phyloP scores from a whole-genome alignment of 306 rosid genomes.

The Calophaca sinica region DNA sequence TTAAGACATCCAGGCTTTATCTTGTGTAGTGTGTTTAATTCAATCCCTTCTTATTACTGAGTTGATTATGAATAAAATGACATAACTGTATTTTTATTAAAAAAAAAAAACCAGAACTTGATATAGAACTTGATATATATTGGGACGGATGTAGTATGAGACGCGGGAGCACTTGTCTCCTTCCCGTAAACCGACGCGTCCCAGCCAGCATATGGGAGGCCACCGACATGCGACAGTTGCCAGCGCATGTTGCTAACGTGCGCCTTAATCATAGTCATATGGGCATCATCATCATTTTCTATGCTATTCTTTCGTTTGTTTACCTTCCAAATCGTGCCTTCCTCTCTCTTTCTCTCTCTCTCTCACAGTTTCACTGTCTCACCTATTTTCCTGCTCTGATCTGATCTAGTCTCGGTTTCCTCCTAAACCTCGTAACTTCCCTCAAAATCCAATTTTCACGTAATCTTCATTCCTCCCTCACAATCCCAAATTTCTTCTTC shows the following conservation, averaged over 20 bases:
- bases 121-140: too few relatives aligned
- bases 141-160: too few relatives aligned
- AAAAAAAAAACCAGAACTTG: too few relatives aligned
- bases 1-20: too few relatives aligned
- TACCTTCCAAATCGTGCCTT: background rate
- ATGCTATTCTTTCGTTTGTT: background rate
- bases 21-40: too few relatives aligned
- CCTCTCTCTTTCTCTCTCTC: background rate
- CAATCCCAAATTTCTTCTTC: background rate
- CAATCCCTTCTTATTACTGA: too few relatives aligned
- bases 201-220: constrained; percentile 43
- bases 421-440: background rate
- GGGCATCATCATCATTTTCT: too few relatives aligned
- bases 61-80: too few relatives aligned
- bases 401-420: constrained; percentile 1
- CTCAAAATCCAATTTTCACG: background rate
- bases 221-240: constrained; percentile 62
- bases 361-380: background rate
- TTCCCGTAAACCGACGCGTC: too few relatives aligned
- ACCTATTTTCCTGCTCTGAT: background rate
- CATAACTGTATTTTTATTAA: too few relatives aligned
- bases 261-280: constrained; percentile 30
- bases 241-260: constrained; percentile 57
- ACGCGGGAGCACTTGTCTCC: too few relatives aligned
- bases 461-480: too few relatives aligned